Percentiles rank a stretch among this genome's conserved stretches.
These are phyloP conservation scores for Phytophthora aleatoria DNA, from an alignment of 352 stramenopile species.

Conservation along the genomic window DNA sequence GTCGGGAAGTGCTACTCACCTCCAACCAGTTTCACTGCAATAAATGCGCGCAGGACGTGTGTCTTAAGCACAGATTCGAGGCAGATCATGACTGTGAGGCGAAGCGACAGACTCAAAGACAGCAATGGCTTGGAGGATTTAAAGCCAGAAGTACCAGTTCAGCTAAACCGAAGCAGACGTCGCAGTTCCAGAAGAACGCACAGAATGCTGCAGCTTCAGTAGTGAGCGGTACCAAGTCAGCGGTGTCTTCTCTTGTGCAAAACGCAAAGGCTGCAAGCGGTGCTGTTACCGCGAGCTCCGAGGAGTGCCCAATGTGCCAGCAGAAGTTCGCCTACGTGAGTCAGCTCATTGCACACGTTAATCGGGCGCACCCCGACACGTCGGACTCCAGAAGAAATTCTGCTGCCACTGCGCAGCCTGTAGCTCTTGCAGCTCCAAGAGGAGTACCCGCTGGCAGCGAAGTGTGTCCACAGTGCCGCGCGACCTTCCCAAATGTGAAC, in stretches of 20 bases:
- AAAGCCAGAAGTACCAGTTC: conserved; percentile 10
- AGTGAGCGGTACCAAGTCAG: conserved; percentile 47
- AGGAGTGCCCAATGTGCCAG: conserved; percentile 76
- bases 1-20: conserved; percentile 61
- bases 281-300: conserved; percentile 45
- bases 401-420: conserved; percentile 10
- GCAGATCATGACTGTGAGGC: conserved; percentile 67
- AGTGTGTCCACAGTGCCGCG: conserved; percentile 72
- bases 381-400: conserved; percentile 13
- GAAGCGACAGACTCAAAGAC: conserved; percentile 38
- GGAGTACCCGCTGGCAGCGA: conserved; percentile 35
- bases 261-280: conserved; percentile 44
- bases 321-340: conserved; percentile 75
- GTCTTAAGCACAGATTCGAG: conserved; percentile 80
- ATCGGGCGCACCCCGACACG: conserved; percentile 64
- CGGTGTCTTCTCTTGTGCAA: conserved; percentile 49
- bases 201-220: conserved; percentile 37
- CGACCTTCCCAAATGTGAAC: conserved; percentile 54
- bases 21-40: conserved; percentile 79
- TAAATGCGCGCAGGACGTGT: conserved; percentile 75
- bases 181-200: conserved; percentile 38
- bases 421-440: conserved; percentile 9
- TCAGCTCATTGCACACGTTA: conserved; percentile 79
- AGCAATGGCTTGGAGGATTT: conserved; percentile 43
- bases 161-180: conserved; percentile 20